A percentile compares a stretch with the other conserved stretches of the same genome.
Conservation (phyloP, 2,329 filamentous ascomycete species). For the Ophiognomonia clavigignenti-juglandacearum region DNA sequence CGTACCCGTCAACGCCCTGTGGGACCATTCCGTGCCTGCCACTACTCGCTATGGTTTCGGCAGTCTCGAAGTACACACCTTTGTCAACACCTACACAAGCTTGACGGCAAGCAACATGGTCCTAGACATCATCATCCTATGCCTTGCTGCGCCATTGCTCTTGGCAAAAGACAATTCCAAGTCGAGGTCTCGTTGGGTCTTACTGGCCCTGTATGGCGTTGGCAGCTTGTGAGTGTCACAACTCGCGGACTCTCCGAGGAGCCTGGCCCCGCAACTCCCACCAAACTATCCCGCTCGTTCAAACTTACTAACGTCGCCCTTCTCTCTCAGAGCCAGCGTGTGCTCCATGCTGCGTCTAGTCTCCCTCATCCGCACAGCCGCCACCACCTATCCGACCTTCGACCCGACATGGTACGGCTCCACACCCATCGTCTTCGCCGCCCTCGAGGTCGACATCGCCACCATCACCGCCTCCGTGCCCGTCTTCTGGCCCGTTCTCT, state of each 20-base stretch:
- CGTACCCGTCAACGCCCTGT: slow-evolving; percentile 26
- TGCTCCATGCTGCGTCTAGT: slow-evolving; percentile 28
- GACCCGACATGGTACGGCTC: slow-evolving; percentile 33
- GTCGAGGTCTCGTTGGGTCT: slow-evolving; percentile 23
- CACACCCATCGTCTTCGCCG: slow-evolving; percentile 27
- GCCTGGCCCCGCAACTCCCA: too few relatives aligned
- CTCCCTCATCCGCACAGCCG: slow-evolving; percentile 24
- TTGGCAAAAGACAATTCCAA: slow-evolving; percentile 21
- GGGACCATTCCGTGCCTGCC: slow-evolving; percentile 19
- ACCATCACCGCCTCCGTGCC: slow-evolving; percentile 9
- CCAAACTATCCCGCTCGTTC: too few relatives aligned
- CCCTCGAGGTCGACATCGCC: slow-evolving; percentile 27
- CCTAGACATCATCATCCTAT: slow-evolving; percentile 27
- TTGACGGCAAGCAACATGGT: slow-evolving; percentile 27
- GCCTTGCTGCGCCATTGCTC: slow-evolving; percentile 27
- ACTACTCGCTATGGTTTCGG: slow-evolving; percentile 27
- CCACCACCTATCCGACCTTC: slow-evolving; percentile 27
- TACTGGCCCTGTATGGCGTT: slow-evolving; percentile 25
- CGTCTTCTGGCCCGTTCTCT: slow-evolving; percentile 18
- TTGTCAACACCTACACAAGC: slow-evolving; percentile 24
- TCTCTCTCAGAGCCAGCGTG: slow-evolving; percentile 22
- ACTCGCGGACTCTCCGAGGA: too few relatives aligned
- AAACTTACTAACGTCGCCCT: too few relatives aligned
- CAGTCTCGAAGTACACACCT: slow-evolving; percentile 20
- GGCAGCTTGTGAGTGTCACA: slow-evolving; percentile 28